Percentiles rank a stretch among this genome's conserved stretches.
These are phyloP conservation scores for Circinella minor DNA, from an alignment of 371 early-diverging fungal genomes.

Conservation along the genomic window DNA sequence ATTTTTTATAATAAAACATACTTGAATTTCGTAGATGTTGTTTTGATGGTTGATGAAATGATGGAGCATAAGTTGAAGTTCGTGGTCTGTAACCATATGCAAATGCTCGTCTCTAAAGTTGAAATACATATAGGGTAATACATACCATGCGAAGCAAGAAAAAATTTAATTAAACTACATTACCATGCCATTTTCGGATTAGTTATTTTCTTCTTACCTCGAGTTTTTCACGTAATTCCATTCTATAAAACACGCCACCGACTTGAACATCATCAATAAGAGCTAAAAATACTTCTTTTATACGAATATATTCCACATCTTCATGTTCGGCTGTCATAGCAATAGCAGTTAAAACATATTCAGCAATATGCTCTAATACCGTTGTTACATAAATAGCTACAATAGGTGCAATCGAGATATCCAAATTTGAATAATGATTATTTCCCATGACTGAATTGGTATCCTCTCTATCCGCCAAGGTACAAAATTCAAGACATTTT, in stretches of 20 bases:
- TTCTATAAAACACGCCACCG: constrained; percentile 47
- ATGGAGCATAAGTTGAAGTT: constrained; percentile 3
- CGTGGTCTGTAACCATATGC: constrained; percentile 16
- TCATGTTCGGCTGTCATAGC: constrained; percentile 58
- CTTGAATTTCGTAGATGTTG: neutral
- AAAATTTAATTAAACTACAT: neutral
- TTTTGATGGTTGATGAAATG: neutral
- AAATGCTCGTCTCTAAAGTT: constrained; percentile 22
- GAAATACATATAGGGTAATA: neutral
- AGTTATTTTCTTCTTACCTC: constrained; percentile 34
- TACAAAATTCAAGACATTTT: constrained; percentile 64
- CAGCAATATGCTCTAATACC: constrained; percentile 68
- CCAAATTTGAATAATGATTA: neutral
- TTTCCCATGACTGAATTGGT: constrained; percentile 15
- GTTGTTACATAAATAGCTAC: constrained; percentile 73
- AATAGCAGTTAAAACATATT: constrained; percentile 54
- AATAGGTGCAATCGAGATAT: constrained; percentile 57
- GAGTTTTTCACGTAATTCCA: constrained; percentile 40
- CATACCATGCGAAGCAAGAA: neutral
- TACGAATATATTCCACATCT: constrained; percentile 55
- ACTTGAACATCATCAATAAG: constrained; percentile 60
- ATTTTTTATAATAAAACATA: neutral
- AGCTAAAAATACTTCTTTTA: constrained; percentile 56
- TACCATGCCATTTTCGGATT: neutral
- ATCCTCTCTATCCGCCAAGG: constrained; percentile 55